Base-by-base conservation (phyloP, 176 grass and related monocot species). In the Triticum timopheevii region DNA sequence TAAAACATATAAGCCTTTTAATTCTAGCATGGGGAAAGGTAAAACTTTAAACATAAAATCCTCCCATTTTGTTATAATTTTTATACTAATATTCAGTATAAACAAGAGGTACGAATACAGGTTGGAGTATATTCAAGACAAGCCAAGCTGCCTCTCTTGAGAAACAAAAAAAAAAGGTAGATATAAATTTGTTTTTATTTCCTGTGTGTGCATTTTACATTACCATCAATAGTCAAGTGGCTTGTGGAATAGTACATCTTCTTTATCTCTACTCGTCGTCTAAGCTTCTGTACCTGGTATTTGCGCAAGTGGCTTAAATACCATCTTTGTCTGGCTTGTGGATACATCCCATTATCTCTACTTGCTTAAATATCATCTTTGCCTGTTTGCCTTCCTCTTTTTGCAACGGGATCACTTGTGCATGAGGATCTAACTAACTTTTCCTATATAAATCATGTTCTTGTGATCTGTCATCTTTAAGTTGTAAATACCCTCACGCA, bases 101-200 rank as follows among this genome's bases (percentile, higher is more conserved):
- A 62, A 80, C 38, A 13, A 30, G 71, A 81, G 80, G 69, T 82
- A 49, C 56, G 3, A 27, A 27, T 71, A 69, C 47, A 69, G 38
- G n/a, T 13, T 82, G 88, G 65, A 42, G 2, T 63, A 82, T 44
- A 63, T 69, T n/a, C 33, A 82, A 47, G 27, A 54, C 90, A 63
- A 65, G 42, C 23, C 76, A 76, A 69, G 62, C 83, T 81, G 30
- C 61, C 23, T 77, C 62, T 78, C 28, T 70, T 30, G 6, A 44
- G 22, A 72, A 86, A 59, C 75, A 25, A 80, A 16, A 36, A 76
- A 47, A 88, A 88, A 88, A 78, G 88, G 86, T 84, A 5, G 6
- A 76, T 86, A 45, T 45, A 70, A 34, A 69, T 40, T 27, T 85
- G 7, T 65, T 59, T 40, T 72, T 83, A 45, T 31, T 73, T 89